Evolutionary conservation across 768 basidiomycete species (phyloP).

Genomic region (Mrakia gelida): DNA sequence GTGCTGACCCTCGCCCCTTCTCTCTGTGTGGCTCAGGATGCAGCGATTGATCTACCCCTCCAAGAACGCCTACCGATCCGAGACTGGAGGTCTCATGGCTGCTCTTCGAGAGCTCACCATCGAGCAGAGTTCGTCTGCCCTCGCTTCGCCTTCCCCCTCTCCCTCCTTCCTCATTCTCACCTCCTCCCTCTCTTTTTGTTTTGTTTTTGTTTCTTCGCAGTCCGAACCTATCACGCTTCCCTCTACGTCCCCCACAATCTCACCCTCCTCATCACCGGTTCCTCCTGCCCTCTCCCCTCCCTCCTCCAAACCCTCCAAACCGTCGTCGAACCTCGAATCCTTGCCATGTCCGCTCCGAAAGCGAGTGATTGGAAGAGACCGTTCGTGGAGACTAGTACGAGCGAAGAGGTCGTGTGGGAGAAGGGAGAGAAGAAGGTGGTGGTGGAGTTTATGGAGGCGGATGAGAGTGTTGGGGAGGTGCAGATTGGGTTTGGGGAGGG

Average conservation of each 20-base stretch:
- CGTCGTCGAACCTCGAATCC: constrained; percentile 74
- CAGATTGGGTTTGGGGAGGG: constrained; percentile 41
- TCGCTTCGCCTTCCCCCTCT: constrained; percentile 22
- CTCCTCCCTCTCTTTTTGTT: neutral
- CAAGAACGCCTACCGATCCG: constrained; percentile 85
- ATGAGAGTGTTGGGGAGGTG: constrained; percentile 83
- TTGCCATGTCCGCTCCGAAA: constrained; percentile 52
- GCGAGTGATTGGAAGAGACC: constrained; percentile 79
- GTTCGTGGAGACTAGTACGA: constrained; percentile 81
- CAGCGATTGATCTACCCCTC: constrained; percentile 76
- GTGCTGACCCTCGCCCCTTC: constrained; percentile 13
- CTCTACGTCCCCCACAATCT: constrained; percentile 95
- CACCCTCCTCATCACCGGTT: constrained; percentile 75
- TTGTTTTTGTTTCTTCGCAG: too few relatives aligned
- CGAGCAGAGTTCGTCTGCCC: constrained; percentile 64
- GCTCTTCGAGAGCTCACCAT: constrained; percentile 77
- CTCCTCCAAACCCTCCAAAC: constrained; percentile 77
- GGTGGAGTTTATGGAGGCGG: constrained; percentile 93
- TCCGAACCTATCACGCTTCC: constrained; percentile 77
- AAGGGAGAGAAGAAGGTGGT: constrained; percentile 54
- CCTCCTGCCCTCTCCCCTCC: constrained; percentile 63
- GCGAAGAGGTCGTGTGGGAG: constrained; percentile 55
- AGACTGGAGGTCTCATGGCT: constrained; percentile 94
- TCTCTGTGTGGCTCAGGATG: constrained; percentile 49
- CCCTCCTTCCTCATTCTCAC: constrained; percentile 13